A percentile compares a stretch with the other conserved stretches of the same genome.
These are phyloP conservation scores for Daldinia grandis DNA, from an alignment of 495 filamentous ascomycete species.

Conservation along the genomic window DNA sequence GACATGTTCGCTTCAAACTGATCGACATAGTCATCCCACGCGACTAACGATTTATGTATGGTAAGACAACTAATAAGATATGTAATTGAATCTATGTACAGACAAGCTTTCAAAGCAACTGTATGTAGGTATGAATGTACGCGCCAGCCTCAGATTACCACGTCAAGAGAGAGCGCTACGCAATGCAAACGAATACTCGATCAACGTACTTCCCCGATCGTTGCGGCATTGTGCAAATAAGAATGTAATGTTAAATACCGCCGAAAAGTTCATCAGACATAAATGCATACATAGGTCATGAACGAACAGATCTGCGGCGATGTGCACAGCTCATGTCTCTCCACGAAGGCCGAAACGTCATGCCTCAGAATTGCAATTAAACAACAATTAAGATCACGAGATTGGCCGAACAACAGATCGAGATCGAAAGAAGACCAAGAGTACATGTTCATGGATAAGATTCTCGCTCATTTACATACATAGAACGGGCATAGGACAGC, in stretches of 20 bases:
- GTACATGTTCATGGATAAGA: neutral
- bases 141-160: neutral
- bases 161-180: neutral
- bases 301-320: constrained; percentile 15
- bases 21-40: neutral
- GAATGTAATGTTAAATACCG: constrained; percentile 1
- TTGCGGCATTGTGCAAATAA: constrained; percentile 1
- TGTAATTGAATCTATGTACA: neutral
- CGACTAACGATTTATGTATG: neutral
- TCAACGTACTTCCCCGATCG: neutral
- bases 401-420: neutral
- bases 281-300: constrained; percentile 7
- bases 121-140: no score
- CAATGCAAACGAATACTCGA: neutral
- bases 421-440: neutral
- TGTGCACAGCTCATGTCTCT: constrained; percentile 5
- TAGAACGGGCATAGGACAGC: neutral
- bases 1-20: neutral
- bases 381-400: neutral
- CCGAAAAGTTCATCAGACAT: neutral
- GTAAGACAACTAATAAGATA: neutral
- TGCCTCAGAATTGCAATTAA: neutral
- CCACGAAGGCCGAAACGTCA: constrained; percentile 17
- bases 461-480: neutral
- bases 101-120: neutral